Percentiles rank a stretch among this genome's conserved stretches.
These are phyloP conservation scores for Sungouiozyma intestinalis DNA, from an alignment of 805 yeast genomes.

Conservation along the genomic window DNA sequence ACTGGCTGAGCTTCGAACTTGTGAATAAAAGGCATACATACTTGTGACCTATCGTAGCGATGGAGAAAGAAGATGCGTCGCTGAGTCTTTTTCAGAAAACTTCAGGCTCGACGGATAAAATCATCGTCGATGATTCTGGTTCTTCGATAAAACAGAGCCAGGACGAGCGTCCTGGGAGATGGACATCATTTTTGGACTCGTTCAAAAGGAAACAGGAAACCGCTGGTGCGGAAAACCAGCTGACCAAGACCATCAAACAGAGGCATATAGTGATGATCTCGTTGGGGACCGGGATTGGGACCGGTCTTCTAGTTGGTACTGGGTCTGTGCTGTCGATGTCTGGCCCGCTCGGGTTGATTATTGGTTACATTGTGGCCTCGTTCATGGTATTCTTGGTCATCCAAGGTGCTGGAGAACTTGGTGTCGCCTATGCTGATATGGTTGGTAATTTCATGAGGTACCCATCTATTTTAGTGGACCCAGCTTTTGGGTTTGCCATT, in stretches of 20 bases:
- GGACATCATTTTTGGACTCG: slow-evolving; percentile 1
- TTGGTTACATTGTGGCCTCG: slow-evolving; percentile 47
- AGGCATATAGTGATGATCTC: slow-evolving; percentile 34
- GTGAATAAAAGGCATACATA: no score
- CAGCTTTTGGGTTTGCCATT: slow-evolving; percentile 52
- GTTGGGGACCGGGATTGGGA: slow-evolving; percentile 75
- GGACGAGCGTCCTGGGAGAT: not conserved
- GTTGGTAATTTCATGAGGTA: slow-evolving; percentile 56
- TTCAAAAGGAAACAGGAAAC: slow-evolving; percentile 3
- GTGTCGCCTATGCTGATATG: slow-evolving; percentile 43
- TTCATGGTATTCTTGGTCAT: slow-evolving; percentile 46
- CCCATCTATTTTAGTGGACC: slow-evolving; percentile 42
- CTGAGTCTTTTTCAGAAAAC: not conserved
- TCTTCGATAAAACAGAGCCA: not conserved
- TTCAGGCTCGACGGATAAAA: not conserved
- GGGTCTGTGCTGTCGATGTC: slow-evolving; percentile 36
- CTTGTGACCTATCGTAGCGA: not conserved
- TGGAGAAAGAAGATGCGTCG: not conserved
- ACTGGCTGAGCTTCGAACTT: no score
- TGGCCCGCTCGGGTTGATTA: slow-evolving; percentile 38
- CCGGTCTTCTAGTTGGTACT: slow-evolving; percentile 50
- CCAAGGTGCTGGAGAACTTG: slow-evolving; percentile 51
- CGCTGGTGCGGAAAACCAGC: slow-evolving; percentile 2
- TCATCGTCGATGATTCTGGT: not conserved
- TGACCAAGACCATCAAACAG: slow-evolving; percentile 7